A percentile compares a stretch with the other conserved stretches of the same genome.
Evolutionary conservation across 2,329 filamentous ascomycete genomes (phyloP).

Genomic region (Cladophialophora carrionii): DNA sequence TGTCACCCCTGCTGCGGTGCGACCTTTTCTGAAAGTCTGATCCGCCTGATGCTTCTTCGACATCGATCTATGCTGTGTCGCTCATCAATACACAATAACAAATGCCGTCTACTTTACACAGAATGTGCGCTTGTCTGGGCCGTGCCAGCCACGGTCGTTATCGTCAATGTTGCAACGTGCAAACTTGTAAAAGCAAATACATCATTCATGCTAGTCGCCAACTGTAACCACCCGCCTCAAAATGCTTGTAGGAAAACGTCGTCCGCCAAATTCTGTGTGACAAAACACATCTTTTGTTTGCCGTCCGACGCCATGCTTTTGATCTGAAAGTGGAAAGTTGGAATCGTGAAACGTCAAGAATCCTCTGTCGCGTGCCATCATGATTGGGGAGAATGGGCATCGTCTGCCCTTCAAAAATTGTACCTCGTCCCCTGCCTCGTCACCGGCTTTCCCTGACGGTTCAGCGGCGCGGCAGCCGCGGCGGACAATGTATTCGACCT

Average conservation of each 20-base stretch:
- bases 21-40: not conserved
- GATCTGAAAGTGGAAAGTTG: not conserved
- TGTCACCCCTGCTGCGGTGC: not conserved
- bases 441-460: conserved; percentile 55
- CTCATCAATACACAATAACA: not conserved
- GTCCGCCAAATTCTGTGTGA: not conserved
- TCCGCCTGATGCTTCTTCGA: not conserved
- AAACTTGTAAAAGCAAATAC: not conserved
- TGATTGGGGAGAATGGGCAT: not conserved
- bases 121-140: not conserved
- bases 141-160: not conserved
- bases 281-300: not conserved
- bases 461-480: conserved; percentile 33
- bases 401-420: conserved; percentile 44
- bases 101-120: conserved; percentile 1
- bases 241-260: not conserved
- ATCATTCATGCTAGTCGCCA: not conserved
- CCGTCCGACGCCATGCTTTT: conserved; percentile 5
- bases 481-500: conserved; percentile 40
- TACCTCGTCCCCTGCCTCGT: conserved; percentile 57
- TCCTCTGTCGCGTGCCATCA: not conserved
- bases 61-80: conserved; percentile 1
- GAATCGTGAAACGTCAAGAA: not conserved
- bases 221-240: not conserved
- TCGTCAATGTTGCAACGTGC: not conserved